Percentiles rank a stretch among this genome's conserved stretches.
Conservation (phyloP, 768 basidiomycete species). For the Phanerochaete sordida region DNA sequence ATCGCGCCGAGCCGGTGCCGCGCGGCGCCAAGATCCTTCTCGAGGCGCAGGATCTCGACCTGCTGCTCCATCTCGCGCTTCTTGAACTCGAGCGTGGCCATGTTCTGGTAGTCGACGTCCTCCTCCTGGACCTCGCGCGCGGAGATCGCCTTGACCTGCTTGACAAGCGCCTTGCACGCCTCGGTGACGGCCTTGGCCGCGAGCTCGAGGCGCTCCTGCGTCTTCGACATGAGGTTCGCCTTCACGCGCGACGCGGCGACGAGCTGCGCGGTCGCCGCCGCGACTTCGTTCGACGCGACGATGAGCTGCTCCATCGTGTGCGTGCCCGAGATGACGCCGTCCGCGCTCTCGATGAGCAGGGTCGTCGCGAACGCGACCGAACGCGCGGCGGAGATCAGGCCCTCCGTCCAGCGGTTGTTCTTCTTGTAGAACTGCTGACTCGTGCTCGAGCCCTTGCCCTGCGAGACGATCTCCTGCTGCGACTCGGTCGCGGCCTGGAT, state of each 20-base stretch:
- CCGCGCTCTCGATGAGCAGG: constrained; percentile 94
- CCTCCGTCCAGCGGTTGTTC: constrained; percentile 99
- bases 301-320: constrained; percentile 98
- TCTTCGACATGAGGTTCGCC: constrained; percentile 97
- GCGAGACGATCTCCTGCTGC: constrained; percentile 95
- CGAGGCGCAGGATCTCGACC: constrained; percentile 94
- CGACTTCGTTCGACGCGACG: constrained; percentile 99
- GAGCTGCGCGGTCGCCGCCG: constrained; percentile 94
- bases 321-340: constrained; percentile 94
- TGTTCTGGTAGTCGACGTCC: constrained; percentile 81
- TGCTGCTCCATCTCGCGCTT: constrained; percentile 98
- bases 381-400: constrained; percentile 96
- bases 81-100: constrained; percentile 96
- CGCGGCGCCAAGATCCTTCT: constrained; percentile 91
- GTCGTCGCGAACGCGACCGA: constrained; percentile 96
- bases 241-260: constrained; percentile 98
- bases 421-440: constrained; percentile 98
- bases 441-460: constrained; percentile 83
- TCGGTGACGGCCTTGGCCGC: constrained; percentile 98
- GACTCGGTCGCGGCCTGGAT: constrained; percentile 97
- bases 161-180: constrained; percentile 94
- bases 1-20: constrained; percentile 79
- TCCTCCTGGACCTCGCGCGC: constrained; percentile 78
- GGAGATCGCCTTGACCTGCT: constrained; percentile 93
- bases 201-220: constrained; percentile 91